Percentiles rank a stretch among this genome's conserved stretches.
These are phyloP conservation scores for Cornus kousa DNA, from an alignment of 148 eudicot species.

Conservation along the genomic window DNA sequence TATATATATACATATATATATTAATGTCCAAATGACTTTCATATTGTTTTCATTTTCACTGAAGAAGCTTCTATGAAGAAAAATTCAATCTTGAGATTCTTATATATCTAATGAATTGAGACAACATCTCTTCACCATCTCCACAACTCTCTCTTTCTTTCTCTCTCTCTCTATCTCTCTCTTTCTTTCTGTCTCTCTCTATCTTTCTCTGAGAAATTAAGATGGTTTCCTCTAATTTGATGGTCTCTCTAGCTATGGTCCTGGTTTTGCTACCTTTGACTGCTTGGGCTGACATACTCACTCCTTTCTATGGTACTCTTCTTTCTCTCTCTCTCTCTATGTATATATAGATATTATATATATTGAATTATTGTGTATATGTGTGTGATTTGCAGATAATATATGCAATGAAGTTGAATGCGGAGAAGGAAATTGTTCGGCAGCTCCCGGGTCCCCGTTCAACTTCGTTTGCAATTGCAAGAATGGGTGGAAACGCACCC, in stretches of 20 bases:
- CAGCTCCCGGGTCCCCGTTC: constrained; percentile 34
- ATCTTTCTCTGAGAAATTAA: neutral
- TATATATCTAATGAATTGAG: neutral
- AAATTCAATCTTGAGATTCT: neutral
- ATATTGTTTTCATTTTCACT: too few relatives aligned
- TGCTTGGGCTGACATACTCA: constrained; percentile 2
- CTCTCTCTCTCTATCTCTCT: neutral
- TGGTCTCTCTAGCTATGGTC: constrained; percentile 5
- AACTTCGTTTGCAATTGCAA: constrained; percentile 58
- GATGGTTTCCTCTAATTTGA: neutral
- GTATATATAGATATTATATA: too few relatives aligned
- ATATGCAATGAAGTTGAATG: constrained; percentile 52
- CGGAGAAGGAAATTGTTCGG: constrained; percentile 63
- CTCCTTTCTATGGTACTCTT: constrained; percentile 17
- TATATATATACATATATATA: too few relatives aligned
- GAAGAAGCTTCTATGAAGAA: neutral
- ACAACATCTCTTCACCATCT: neutral
- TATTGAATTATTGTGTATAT: neutral
- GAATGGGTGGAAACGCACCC: constrained; percentile 57
- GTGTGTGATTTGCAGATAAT: neutral
- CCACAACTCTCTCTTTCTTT: too few relatives aligned
- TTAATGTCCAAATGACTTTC: too few relatives aligned
- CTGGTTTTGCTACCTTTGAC: constrained; percentile 13
- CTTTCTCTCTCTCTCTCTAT: neutral
- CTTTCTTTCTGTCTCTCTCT: neutral